phyloP scores from a whole-genome alignment of 2,329 filamentous ascomycete species.

The Monilinia fructigena region DNA sequence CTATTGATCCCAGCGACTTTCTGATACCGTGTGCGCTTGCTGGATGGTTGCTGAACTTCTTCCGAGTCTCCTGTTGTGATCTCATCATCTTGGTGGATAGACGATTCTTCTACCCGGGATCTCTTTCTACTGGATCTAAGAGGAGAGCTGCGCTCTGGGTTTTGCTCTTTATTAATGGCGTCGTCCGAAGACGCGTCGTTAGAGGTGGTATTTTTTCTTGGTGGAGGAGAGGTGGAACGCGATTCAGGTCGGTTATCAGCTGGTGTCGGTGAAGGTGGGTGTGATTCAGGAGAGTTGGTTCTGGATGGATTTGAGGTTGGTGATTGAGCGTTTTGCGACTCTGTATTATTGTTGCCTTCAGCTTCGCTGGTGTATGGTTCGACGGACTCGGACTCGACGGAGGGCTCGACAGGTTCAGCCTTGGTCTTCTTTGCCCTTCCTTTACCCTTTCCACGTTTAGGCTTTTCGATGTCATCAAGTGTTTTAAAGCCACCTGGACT shows the following conservation, averaged over 20 bases:
- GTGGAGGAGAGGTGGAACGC: conserved; percentile 20
- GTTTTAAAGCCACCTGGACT: conserved; percentile 23
- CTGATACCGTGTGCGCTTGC: conserved; percentile 18
- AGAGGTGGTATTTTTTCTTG: background rate
- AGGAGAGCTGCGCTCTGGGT: background rate
- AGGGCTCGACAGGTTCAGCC: conserved; percentile 1
- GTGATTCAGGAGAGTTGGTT: conserved; percentile 13
- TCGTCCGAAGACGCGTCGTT: conserved; percentile 20
- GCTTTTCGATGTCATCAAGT: conserved; percentile 19
- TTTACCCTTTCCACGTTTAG: background rate
- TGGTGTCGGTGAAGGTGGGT: conserved; percentile 21
- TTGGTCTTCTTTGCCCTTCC: conserved; percentile 10
- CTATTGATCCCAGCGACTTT: background rate
- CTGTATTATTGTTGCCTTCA: conserved; percentile 2
- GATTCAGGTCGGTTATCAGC: conserved; percentile 20
- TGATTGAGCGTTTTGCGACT: conserved; percentile 17
- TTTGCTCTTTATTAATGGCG: background rate
- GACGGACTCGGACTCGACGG: conserved; percentile 7
- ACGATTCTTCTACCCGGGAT: conserved; percentile 12
- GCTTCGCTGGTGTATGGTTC: background rate
- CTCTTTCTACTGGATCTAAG: conserved; percentile 17
- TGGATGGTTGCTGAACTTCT: conserved; percentile 2
- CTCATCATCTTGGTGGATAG: background rate
- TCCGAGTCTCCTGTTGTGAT: background rate
- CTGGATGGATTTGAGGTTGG: conserved; percentile 1